A percentile compares a stretch with the other conserved stretches of the same genome.
These are phyloP conservation scores for Gymnopus androsaceus DNA, from an alignment of 1,284 basidiomycete species.

Conservation along the genomic window DNA sequence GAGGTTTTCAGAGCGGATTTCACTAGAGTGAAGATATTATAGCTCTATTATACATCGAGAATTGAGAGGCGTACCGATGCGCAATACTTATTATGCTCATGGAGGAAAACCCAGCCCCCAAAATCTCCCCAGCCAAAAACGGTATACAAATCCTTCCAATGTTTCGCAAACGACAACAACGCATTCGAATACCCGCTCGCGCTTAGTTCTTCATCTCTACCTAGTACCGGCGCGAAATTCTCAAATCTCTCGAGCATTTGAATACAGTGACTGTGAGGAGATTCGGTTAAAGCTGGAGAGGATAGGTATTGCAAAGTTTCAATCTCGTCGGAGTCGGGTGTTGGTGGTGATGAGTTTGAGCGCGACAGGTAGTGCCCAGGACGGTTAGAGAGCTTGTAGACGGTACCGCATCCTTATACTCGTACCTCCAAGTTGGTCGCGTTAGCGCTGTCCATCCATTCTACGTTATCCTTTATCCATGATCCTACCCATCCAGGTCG, in stretches of 20 bases:
- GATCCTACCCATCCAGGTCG: constrained; percentile 7
- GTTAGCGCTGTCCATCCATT: background rate
- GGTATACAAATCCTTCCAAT: constrained; percentile 5
- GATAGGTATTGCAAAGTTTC: constrained; percentile 2
- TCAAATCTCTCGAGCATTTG: constrained; percentile 5
- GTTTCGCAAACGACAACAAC: constrained; percentile 4
- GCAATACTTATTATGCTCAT: constrained; percentile 7
- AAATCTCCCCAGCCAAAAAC: background rate
- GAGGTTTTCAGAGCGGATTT: constrained; percentile 5
- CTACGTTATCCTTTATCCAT: background rate
- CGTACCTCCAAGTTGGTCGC: no score
- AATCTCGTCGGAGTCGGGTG: background rate
- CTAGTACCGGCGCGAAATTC: background rate
- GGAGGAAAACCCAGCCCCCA: background rate
- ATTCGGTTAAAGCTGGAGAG: background rate
- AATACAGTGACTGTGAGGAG: constrained; percentile 2
- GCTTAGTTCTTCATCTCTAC: background rate
- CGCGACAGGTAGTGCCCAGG: background rate
- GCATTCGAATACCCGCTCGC: background rate
- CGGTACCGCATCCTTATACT: no score
- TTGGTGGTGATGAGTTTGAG: constrained; percentile 6
- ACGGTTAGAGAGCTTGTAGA: background rate
- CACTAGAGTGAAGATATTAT: background rate
- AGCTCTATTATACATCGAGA: background rate
- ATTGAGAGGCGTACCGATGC: background rate